Evolutionary conservation across 2,329 filamentous ascomycete genomes (phyloP).

Genomic region (Pseudovirgaria hyperparasitica): DNA sequence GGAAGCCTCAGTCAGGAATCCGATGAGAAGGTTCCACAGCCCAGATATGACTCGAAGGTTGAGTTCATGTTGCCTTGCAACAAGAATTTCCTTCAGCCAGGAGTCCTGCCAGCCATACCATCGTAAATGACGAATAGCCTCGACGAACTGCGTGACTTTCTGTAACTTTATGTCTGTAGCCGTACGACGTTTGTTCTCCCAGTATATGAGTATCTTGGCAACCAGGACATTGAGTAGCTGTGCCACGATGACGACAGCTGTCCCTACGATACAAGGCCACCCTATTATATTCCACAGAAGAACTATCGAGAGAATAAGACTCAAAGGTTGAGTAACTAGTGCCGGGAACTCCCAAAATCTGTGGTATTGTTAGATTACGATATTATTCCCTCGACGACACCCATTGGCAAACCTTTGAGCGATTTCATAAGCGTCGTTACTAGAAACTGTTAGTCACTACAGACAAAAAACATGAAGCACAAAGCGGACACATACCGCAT

Average conservation of each 20-base stretch:
- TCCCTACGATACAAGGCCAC: slow-evolving; percentile 62
- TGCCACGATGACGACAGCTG: slow-evolving; percentile 55
- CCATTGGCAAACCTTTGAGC: slow-evolving; percentile 40
- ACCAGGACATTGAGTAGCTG: slow-evolving; percentile 58
- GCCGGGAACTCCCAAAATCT: slow-evolving; percentile 77
- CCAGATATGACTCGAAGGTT: slow-evolving; percentile 50
- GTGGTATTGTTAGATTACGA: slow-evolving; percentile 1
- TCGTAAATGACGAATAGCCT: slow-evolving; percentile 66
- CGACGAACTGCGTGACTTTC: slow-evolving; percentile 73
- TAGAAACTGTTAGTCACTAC: slow-evolving; percentile 4
- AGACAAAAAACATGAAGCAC: neutral
- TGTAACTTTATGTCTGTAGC: slow-evolving; percentile 71
- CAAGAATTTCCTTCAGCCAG: slow-evolving; percentile 59
- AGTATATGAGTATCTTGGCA: slow-evolving; percentile 51
- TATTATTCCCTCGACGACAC: neutral
- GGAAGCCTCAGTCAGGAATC: slow-evolving; percentile 56
- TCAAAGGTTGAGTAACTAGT: slow-evolving; percentile 65
- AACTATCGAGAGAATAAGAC: slow-evolving; percentile 58
- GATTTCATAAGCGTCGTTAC: slow-evolving; percentile 66
- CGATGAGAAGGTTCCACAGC: slow-evolving; percentile 50
- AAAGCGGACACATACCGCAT: slow-evolving; percentile 43
- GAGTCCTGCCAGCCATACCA: slow-evolving; percentile 75
- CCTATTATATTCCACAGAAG: slow-evolving; percentile 71
- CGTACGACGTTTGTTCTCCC: slow-evolving; percentile 57
- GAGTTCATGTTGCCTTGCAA: slow-evolving; percentile 55